phyloP scores from a whole-genome alignment of 2,329 filamentous ascomycete species.

The Colletotrichum sp. region DNA sequence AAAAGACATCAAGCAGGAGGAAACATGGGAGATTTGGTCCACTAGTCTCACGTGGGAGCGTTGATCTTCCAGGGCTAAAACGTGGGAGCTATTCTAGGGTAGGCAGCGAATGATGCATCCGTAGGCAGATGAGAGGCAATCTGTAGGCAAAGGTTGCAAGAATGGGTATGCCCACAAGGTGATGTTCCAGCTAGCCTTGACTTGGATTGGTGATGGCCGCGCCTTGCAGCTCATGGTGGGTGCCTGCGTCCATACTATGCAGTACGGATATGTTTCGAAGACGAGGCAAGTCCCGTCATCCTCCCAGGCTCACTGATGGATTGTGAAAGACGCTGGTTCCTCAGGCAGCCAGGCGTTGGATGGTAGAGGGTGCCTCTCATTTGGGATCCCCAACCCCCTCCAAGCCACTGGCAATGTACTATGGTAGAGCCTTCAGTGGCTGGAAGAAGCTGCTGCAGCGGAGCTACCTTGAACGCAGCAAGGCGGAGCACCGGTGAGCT shows the following conservation, averaged over 20 bases:
- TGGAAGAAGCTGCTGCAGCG: background rate
- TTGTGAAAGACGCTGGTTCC: background rate
- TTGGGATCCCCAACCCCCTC: background rate
- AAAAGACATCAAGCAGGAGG: background rate
- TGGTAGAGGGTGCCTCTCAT: background rate
- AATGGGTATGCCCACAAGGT: background rate
- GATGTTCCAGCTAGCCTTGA: background rate
- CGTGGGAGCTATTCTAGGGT: conserved; percentile 5
- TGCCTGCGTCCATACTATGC: background rate
- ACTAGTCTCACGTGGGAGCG: background rate
- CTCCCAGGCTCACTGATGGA: background rate
- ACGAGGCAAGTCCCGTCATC: background rate
- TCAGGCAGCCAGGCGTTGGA: background rate
- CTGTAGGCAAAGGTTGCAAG: background rate
- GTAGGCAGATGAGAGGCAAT: background rate
- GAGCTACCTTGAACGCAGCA: background rate
- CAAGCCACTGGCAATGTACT: background rate
- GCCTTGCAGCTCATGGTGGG: background rate
- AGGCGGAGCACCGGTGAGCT: conserved; percentile 7
- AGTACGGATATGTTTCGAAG: background rate
- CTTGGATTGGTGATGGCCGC: background rate
- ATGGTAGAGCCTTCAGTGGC: background rate
- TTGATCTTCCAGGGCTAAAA: conserved; percentile 1
- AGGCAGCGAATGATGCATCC: background rate
- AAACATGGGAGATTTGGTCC: background rate